A percentile compares a stretch with the other conserved stretches of the same genome.
phyloP scores from a whole-genome alignment of 1,139 yeast genomes.

The Zygoascus sp. region DNA sequence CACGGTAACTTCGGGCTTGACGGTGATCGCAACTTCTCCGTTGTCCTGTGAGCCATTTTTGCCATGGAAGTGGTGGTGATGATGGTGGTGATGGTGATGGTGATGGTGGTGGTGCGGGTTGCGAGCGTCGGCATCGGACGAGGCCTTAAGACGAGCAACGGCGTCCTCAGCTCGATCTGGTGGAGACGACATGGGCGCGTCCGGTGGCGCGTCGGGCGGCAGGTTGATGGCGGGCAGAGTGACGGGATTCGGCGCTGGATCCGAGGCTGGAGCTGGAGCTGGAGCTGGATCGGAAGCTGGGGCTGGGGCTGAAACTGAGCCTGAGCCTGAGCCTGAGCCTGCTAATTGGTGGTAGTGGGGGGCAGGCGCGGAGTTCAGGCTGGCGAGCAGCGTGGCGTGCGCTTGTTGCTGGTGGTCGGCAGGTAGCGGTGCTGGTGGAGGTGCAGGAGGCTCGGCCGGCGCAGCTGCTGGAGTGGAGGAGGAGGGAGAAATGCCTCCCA shows the following conservation, averaged over 20 bases:
- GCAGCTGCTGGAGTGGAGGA: neutral
- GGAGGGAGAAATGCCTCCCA: neutral
- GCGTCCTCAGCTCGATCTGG: constrained; percentile 24
- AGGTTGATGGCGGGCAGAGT: too few species aligned
- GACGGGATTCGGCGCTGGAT: too few species aligned
- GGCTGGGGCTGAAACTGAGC: too few species aligned
- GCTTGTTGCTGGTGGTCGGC: neutral
- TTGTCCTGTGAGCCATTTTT: neutral
- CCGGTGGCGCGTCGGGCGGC: too few species aligned
- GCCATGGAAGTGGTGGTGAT: constrained; percentile 19
- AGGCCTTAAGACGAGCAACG: constrained; percentile 30
- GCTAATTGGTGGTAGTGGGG: neutral
- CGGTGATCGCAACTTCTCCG: constrained; percentile 16
- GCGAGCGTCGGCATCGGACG: constrained; percentile 1
- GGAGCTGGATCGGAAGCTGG: too few species aligned
- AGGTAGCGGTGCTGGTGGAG: neutral
- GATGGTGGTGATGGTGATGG: constrained; percentile 26
- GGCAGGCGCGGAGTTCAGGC: neutral
- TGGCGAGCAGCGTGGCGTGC: neutral
- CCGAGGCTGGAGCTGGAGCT: too few species aligned
- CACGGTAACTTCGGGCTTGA: constrained; percentile 33
- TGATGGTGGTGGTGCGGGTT: constrained; percentile 20
- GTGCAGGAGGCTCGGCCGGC: neutral
- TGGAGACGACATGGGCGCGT: neutral
- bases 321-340: too few species aligned